These are phyloP conservation scores for Rhododendron molle DNA, from an alignment of 148 eudicot genomes.

Conservation along the genomic window DNA sequence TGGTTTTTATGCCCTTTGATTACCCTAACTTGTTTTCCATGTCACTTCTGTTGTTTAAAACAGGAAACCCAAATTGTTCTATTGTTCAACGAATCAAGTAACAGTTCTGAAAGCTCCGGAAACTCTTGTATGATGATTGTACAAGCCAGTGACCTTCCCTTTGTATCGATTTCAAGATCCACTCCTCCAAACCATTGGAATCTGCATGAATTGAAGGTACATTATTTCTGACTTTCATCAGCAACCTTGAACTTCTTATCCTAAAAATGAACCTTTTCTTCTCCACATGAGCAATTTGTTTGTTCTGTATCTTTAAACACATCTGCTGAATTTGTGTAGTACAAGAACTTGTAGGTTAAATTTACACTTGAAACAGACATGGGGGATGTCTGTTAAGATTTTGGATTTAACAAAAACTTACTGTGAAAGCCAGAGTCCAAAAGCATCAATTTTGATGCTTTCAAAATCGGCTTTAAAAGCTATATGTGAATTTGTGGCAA, in stretches of 20 bases:
- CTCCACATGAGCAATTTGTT: neutral
- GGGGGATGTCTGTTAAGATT: neutral
- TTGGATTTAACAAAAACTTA: neutral
- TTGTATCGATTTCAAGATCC: conserved; percentile 46
- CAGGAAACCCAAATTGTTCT: conserved; percentile 88
- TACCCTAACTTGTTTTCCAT: neutral
- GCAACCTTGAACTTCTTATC: neutral
- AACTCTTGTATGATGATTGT: conserved; percentile 70
- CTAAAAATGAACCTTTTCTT: neutral
- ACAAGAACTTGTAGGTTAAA: neutral
- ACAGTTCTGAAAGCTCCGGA: conserved; percentile 55
- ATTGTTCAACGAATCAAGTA: conserved; percentile 53
- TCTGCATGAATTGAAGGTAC: conserved; percentile 61
- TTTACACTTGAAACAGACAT: neutral
- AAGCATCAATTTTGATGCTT: neutral
- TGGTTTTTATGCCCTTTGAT: neutral
- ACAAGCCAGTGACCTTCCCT: conserved; percentile 62
- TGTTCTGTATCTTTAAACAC: neutral
- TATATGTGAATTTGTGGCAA: neutral
- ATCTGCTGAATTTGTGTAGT: neutral
- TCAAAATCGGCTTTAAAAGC: neutral
- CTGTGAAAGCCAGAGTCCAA: neutral
- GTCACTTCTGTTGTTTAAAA: conserved; percentile 7
- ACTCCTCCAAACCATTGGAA: conserved; percentile 43
- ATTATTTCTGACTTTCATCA: neutral